These are phyloP conservation scores for Camellia oleifera DNA, from an alignment of 179 eudicot species.

Conservation along the genomic window DNA sequence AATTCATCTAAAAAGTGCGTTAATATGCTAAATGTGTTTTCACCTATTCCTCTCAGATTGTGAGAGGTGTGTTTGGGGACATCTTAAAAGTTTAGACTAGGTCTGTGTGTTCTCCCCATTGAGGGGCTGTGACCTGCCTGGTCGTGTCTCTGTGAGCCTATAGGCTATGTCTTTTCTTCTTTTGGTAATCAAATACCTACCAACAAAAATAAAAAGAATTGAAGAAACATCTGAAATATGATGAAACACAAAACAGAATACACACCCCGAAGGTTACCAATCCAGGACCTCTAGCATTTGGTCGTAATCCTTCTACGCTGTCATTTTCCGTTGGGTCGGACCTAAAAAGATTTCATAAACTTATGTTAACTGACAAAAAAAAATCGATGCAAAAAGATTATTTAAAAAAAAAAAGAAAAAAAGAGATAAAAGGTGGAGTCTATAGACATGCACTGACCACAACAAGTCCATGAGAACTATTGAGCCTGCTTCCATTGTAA, in stretches of 20 bases:
- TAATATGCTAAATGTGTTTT: no score
- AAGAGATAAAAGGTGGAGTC: no score
- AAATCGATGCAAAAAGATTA: background rate
- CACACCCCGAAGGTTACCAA: slow-evolving; percentile 93
- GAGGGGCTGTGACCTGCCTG: no score
- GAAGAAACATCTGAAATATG: background rate
- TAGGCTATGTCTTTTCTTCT: no score
- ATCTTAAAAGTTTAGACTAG: no score
- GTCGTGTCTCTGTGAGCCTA: no score
- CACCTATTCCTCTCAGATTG: no score
- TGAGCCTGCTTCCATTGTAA: slow-evolving; percentile 98
- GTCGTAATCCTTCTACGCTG: slow-evolving; percentile 94
- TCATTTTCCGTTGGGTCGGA: slow-evolving; percentile 99
- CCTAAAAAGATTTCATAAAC: slow-evolving; percentile 38
- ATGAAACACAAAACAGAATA: slow-evolving; percentile 13
- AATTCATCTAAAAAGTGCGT: background rate
- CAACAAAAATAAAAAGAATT: background rate
- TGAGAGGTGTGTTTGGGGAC: no score
- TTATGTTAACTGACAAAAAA: background rate
- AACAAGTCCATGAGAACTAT: slow-evolving; percentile 95
- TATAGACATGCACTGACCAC: slow-evolving; percentile 47
- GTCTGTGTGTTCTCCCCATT: no score
- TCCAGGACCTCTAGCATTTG: slow-evolving; percentile 98
- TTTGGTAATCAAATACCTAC: no score
- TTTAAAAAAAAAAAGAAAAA: background rate